A percentile compares a stretch with the other conserved stretches of the same genome.
Evolutionary conservation across 2,329 filamentous ascomycete genomes (phyloP).

Genomic region (Botryotinia convoluta): DNA sequence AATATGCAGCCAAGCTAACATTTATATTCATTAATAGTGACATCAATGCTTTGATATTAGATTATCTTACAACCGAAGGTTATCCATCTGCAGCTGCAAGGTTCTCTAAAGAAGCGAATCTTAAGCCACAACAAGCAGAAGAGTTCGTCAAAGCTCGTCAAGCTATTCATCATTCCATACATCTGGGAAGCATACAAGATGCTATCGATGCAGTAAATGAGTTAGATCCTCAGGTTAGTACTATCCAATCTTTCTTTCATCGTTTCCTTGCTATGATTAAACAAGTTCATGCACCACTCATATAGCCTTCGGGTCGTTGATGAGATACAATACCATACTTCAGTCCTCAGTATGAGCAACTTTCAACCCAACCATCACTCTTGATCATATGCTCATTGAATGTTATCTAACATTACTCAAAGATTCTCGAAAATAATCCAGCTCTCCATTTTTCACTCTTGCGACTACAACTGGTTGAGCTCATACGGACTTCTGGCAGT

Average conservation of each 20-base stretch:
- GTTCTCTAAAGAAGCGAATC: slow-evolving; percentile 91
- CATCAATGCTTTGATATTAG: slow-evolving; percentile 91
- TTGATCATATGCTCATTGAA: slow-evolving; percentile 16
- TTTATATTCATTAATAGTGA: slow-evolving; percentile 57
- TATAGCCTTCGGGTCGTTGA: slow-evolving; percentile 84
- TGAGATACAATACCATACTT: slow-evolving; percentile 77
- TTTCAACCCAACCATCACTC: slow-evolving; percentile 21
- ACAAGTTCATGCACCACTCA: slow-evolving; percentile 99
- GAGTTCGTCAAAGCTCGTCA: slow-evolving; percentile 75
- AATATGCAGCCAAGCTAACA: neutral
- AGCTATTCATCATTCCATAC: slow-evolving; percentile 80
- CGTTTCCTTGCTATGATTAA: slow-evolving; percentile 77
- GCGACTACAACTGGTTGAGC: slow-evolving; percentile 86
- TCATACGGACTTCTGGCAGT: slow-evolving; percentile 71
- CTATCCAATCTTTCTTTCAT: slow-evolving; percentile 18
- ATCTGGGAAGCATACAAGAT: slow-evolving; percentile 77
- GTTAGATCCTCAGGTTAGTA: slow-evolving; percentile 81
- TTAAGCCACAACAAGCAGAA: slow-evolving; percentile 69
- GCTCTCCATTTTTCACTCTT: slow-evolving; percentile 86
- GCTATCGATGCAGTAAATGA: slow-evolving; percentile 89
- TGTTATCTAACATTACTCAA: slow-evolving; percentile 24
- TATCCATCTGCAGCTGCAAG: slow-evolving; percentile 90
- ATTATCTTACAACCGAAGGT: slow-evolving; percentile 94
- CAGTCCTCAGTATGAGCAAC: slow-evolving; percentile 82
- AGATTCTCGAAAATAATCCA: slow-evolving; percentile 80